Conservation (phyloP, 2,329 filamentous ascomycete genomes). For the Knufia fluminis region DNA sequence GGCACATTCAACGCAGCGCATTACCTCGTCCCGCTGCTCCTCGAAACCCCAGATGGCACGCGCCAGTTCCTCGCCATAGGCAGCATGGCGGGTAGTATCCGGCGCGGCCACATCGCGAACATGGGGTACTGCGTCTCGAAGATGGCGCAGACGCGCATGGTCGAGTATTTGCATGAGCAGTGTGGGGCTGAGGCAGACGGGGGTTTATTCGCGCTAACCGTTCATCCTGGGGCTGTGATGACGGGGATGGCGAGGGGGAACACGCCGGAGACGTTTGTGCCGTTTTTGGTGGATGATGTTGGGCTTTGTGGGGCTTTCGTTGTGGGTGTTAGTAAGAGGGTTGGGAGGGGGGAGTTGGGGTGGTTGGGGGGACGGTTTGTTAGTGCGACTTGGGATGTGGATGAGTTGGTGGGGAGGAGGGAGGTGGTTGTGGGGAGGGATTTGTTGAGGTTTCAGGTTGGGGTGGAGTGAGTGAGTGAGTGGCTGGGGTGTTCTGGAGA, state of each 20-base stretch:
- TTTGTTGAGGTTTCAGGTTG: conserved; percentile 14
- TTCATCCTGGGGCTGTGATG: conserved; percentile 31
- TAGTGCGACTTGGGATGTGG: conserved; percentile 17
- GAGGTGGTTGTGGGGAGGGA: conserved; percentile 14
- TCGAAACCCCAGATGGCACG: conserved; percentile 22
- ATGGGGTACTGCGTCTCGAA: conserved; percentile 32
- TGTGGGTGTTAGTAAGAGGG: conserved; percentile 21
- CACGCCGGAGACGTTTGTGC: conserved; percentile 22
- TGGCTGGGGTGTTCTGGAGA: too few species aligned
- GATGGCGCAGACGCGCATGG: conserved; percentile 29
- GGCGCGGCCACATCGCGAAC: conserved; percentile 33
- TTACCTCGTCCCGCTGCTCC: conserved; percentile 28
- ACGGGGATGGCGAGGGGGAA: conserved; percentile 28
- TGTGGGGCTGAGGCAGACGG: conserved; percentile 19
- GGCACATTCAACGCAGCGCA: conserved; percentile 31
- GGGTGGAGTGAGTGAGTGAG: conserved; percentile 11
- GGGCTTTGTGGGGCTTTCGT: conserved; percentile 24
- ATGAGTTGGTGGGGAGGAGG: conserved; percentile 14
- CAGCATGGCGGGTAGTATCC: conserved; percentile 28
- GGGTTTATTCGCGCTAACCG: conserved; percentile 25
- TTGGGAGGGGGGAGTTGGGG: conserved; percentile 4
- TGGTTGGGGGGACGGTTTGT: conserved; percentile 19
- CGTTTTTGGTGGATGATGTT: conserved; percentile 22
- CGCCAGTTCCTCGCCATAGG: conserved; percentile 28
- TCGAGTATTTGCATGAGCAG: conserved; percentile 33